These are phyloP conservation scores for Pyrenophora graminea DNA, from an alignment of 2,329 filamentous ascomycete species.

Conservation along the genomic window DNA sequence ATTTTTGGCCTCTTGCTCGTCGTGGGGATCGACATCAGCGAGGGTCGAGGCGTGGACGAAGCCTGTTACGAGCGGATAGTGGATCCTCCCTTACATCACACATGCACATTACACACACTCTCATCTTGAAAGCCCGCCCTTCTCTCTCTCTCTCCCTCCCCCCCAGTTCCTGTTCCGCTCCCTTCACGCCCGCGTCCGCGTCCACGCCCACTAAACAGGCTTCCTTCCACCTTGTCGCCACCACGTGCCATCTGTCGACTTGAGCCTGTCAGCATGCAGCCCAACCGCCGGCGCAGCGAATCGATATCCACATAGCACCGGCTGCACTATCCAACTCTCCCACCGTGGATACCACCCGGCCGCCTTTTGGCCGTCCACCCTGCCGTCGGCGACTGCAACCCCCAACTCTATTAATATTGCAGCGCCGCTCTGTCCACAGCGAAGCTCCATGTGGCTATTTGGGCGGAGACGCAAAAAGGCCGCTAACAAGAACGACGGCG, in stretches of 20 bases:
- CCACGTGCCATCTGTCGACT: conserved; percentile 11
- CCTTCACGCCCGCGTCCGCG: background rate
- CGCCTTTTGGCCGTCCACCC: conserved; percentile 20
- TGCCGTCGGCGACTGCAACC: conserved; percentile 13
- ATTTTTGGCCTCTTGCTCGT: conserved; percentile 27
- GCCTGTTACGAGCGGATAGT: conserved; percentile 9
- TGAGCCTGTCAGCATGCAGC: conserved; percentile 24
- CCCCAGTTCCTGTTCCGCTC: background rate
- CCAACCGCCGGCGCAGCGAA: conserved; percentile 20
- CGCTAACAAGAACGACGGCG: conserved; percentile 52
- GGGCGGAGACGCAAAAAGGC: conserved; percentile 72
- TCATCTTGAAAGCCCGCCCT: conserved; percentile 8
- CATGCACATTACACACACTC: conserved; percentile 2
- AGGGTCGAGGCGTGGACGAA: conserved; percentile 17
- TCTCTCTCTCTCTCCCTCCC: conserved; percentile 6
- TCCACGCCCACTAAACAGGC: background rate
- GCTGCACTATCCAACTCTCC: conserved; percentile 13
- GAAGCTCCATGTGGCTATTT: conserved; percentile 76
- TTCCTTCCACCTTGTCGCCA: conserved; percentile 1
- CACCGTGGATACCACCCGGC: conserved; percentile 17
- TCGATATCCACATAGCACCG: conserved; percentile 24
- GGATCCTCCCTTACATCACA: conserved; percentile 16
- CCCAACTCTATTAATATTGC: background rate
- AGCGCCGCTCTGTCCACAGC: conserved; percentile 10
- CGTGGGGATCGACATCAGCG: conserved; percentile 20